These are phyloP conservation scores for Trichoderma semiorbis DNA, from an alignment of 2,329 filamentous ascomycete species.

Conservation along the genomic window DNA sequence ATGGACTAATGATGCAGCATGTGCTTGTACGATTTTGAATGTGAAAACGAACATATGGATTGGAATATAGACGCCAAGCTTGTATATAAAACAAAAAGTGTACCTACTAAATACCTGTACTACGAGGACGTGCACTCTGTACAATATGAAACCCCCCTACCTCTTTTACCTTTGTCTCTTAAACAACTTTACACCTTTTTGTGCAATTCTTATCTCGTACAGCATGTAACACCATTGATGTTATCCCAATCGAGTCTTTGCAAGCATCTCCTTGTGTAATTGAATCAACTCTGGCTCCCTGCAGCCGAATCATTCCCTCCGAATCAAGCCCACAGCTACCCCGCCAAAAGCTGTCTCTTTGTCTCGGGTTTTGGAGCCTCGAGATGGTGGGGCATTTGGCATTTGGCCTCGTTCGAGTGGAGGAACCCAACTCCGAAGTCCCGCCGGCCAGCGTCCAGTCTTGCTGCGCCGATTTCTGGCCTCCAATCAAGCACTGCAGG, in stretches of 20 bases:
- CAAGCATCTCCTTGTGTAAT: not conserved
- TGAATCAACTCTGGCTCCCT: not conserved
- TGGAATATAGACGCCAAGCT: not conserved
- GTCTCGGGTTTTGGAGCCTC: not conserved
- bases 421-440: constrained; percentile 24
- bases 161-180: not conserved
- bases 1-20: not conserved
- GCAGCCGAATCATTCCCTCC: not conserved
- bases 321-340: not conserved
- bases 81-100: constrained; percentile 3
- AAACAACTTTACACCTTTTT: not conserved
- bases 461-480: constrained; percentile 14
- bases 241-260: not conserved
- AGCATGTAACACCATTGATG: not conserved
- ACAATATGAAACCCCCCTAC: not conserved
- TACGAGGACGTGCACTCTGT: not conserved
- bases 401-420: constrained; percentile 13
- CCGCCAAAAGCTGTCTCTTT: not conserved
- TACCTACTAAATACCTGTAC: too few relatives aligned
- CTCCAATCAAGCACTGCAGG: constrained; percentile 8
- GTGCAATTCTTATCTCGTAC: not conserved
- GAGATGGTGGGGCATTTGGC: not conserved
- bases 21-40: not conserved
- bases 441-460: constrained; percentile 17
- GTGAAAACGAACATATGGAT: not conserved